Evolutionary conservation across 202 grass and related monocot species (phyloP).

Genomic region (Bolboschoenoplectus hybrid): DNA sequence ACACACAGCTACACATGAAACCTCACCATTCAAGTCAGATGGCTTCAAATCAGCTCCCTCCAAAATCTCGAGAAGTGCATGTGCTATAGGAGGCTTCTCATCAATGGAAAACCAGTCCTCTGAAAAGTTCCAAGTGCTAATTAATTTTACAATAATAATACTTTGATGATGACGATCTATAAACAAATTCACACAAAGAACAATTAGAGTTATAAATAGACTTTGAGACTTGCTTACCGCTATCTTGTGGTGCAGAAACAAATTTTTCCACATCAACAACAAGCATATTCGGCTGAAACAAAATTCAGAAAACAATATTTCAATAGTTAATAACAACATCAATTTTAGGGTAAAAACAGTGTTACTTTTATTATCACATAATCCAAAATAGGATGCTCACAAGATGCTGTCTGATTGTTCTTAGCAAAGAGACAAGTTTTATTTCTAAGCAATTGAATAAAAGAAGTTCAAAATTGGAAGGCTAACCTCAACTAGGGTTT

Average conservation of each 20-base stretch:
- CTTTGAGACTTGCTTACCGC: conserved; percentile 13
- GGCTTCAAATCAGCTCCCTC: conserved; percentile 96
- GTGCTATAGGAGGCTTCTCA: conserved; percentile 80
- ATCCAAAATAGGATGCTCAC: not conserved
- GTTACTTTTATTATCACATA: conserved; percentile 28
- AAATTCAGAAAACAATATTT: conserved; percentile 31
- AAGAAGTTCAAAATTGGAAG: conserved; percentile 32
- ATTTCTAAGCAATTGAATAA: conserved; percentile 20
- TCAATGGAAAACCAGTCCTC: conserved; percentile 82
- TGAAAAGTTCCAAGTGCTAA: conserved; percentile 29
- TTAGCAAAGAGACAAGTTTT: conserved; percentile 34
- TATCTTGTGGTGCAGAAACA: conserved; percentile 71
- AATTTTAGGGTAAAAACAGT: conserved; percentile 10
- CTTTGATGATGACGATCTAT: not conserved
- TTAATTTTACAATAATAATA: conserved; percentile 8
- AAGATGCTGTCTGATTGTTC: not conserved
- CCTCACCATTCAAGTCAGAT: conserved; percentile 87
- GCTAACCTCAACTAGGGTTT: conserved; percentile 94
- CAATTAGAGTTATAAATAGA: not conserved
- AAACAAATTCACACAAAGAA: not conserved
- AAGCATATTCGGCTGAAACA: conserved; percentile 93
- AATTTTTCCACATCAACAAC: conserved; percentile 92
- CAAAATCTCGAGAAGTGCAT: conserved; percentile 80
- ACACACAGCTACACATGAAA: not conserved
- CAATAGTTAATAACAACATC: not conserved